Conservation (phyloP, 148 eudicot species). For the Gaultheria prostrata region DNA sequence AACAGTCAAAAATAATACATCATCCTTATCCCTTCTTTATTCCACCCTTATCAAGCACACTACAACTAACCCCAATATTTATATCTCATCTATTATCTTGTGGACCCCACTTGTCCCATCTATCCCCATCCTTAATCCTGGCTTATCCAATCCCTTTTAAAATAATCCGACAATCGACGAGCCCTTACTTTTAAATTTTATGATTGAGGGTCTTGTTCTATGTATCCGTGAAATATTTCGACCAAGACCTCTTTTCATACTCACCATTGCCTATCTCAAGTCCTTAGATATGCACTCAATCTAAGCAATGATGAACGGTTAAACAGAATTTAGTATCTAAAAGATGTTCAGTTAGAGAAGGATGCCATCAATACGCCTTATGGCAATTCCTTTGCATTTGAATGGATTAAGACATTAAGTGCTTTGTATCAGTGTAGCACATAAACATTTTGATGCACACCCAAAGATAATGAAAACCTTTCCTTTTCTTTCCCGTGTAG, state of each 20-base stretch:
- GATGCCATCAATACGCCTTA: neutral
- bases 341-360: neutral
- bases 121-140: too few relatives aligned
- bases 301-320: neutral
- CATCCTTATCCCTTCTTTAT: too few relatives aligned
- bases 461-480: neutral
- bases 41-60: too few relatives aligned
- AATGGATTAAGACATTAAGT: neutral
- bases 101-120: too few relatives aligned
- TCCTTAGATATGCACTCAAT: neutral
- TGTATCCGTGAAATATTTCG: neutral
- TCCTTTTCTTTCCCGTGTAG: conserved; percentile 35
- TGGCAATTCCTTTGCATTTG: neutral
- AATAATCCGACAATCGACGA: too few relatives aligned
- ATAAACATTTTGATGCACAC: neutral
- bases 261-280: neutral
- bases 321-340: neutral
- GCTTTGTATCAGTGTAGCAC: neutral
- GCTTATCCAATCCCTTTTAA: too few relatives aligned
- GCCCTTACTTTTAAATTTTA: too few relatives aligned
- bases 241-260: too few relatives aligned
- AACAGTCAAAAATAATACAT: too few relatives aligned
- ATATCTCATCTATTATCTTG: too few relatives aligned
- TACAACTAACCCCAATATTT: too few relatives aligned
- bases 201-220: neutral